Conservation (phyloP, 2,329 filamentous ascomycete species). For the Amauroascus niger region DNA sequence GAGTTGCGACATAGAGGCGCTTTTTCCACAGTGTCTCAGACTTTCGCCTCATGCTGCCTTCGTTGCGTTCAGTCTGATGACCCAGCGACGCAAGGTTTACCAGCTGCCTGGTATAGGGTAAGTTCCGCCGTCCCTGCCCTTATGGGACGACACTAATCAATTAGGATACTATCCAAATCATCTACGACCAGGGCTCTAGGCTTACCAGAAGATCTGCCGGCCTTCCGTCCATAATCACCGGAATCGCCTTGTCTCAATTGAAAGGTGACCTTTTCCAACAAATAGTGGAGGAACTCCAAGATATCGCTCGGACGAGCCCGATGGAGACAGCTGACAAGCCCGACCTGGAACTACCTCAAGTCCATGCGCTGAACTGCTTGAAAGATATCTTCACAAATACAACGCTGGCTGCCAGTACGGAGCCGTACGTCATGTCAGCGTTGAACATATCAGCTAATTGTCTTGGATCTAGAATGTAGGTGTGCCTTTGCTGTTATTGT, state of each 20-base stretch:
- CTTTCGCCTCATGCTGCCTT: constrained; percentile 72
- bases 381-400: constrained; percentile 87
- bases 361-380: constrained; percentile 88
- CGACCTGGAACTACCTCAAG: constrained; percentile 63
- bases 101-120: constrained; percentile 63
- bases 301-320: constrained; percentile 29
- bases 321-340: constrained; percentile 25
- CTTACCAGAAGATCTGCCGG: constrained; percentile 83
- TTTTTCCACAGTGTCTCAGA: constrained; percentile 84
- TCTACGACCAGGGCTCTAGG: constrained; percentile 65
- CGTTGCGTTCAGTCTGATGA: constrained; percentile 47
- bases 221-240: constrained; percentile 75
- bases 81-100: constrained; percentile 38
- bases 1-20: constrained; percentile 81
- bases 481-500: background rate
- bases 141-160: constrained; percentile 15
- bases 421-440: constrained; percentile 61
- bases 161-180: constrained; percentile 52
- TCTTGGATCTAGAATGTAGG: constrained; percentile 66
- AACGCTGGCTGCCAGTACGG: constrained; percentile 60
- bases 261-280: constrained; percentile 41
- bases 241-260: constrained; percentile 56
- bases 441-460: constrained; percentile 71
- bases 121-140: constrained; percentile 15
- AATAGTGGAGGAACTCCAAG: constrained; percentile 35